Base-by-base conservation (phyloP, 2,329 filamentous ascomycete genomes). In the Westerdykella sp. region DNA sequence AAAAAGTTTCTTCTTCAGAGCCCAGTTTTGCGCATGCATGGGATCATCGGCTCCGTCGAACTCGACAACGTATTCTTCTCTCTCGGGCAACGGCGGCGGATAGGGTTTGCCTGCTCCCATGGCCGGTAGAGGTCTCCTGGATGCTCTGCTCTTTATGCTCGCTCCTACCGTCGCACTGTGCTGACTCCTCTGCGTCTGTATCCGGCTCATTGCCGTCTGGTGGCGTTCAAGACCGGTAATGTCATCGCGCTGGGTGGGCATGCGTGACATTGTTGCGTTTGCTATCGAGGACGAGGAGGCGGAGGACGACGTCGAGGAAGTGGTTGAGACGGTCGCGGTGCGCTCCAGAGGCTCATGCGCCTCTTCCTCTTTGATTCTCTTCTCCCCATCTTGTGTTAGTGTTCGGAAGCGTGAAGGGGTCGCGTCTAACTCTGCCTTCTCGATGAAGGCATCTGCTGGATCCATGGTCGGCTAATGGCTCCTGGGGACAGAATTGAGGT, bases 21-120 rank as follows among this genome's bases (percentile, higher is more conserved):
- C 76, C 89, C 89, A 95, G 63, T 95, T 95, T 69, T 91, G 85
- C 1, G 87, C 84, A 66, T 95, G 88, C 47, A 90, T 60, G 2
- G 88, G 88, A 57, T 95, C 89, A 50, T 89, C 76, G 1, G 81
- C 83, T 0, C 88, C 89, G 54, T 90, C 84, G 59, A 95, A 95
- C 34, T 77, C 85, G 35, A 90, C 85, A 0, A 88, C 84, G 60
- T 89, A 90, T 49, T 85, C 79, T 54, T 90, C 85, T 54, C 77
- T 74, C 12, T 81, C 79, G 2, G 85, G 84, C 34, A 90, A 62
- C 0, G 71, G 73, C 3, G 85, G 85, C 3, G 86, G 86, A 56
- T 80, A 87, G 0, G 81, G 74, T 68, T 88, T 90, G n/a, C 83
- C 84, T 42, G 73, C 80, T 30, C 85, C 85, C 63, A 89, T 87